phyloP scores from a whole-genome alignment of 129 eudicot genomes.

The Lonicera japonica region DNA sequence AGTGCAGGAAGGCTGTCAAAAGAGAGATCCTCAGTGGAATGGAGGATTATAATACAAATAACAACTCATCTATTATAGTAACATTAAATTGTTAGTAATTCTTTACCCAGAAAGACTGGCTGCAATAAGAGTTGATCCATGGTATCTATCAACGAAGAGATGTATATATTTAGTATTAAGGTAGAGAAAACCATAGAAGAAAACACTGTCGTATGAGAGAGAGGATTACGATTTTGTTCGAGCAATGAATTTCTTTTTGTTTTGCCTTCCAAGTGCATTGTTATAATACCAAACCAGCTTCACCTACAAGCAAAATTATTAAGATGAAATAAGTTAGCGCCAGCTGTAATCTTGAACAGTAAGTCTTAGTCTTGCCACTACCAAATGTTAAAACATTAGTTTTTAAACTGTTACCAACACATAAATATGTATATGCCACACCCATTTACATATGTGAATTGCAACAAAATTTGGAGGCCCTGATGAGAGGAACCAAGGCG shows the following conservation, averaged over 20 bases:
- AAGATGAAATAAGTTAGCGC: background rate
- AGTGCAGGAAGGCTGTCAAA: slow-evolving; percentile 73
- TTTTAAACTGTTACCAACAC: too few relatives aligned
- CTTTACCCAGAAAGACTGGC: slow-evolving; percentile 96
- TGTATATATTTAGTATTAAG: background rate
- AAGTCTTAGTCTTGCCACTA: too few relatives aligned
- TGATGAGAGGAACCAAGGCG: too few relatives aligned
- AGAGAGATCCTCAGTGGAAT: background rate
- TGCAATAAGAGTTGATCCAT: slow-evolving; percentile 83
- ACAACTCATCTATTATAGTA: background rate
- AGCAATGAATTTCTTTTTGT: slow-evolving; percentile 89
- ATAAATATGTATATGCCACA: too few relatives aligned
- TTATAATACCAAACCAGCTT: slow-evolving; percentile 98
- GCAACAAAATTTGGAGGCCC: too few relatives aligned
- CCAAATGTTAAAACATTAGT: too few relatives aligned
- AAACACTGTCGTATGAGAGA: slow-evolving; percentile 1
- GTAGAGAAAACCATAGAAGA: slow-evolving; percentile 3
- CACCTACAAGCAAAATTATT: slow-evolving; percentile 48
- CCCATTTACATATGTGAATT: too few relatives aligned
- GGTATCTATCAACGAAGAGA: slow-evolving; percentile 48
- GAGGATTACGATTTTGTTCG: slow-evolving; percentile 68
- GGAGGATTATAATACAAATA: background rate
- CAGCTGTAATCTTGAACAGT: too few relatives aligned
- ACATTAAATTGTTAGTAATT: background rate
- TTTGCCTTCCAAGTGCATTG: slow-evolving; percentile 92